Percentiles rank a stretch among this genome's conserved stretches.
phyloP scores from a whole-genome alignment of 2,329 filamentous ascomycete species.

The Calycina marina region DNA sequence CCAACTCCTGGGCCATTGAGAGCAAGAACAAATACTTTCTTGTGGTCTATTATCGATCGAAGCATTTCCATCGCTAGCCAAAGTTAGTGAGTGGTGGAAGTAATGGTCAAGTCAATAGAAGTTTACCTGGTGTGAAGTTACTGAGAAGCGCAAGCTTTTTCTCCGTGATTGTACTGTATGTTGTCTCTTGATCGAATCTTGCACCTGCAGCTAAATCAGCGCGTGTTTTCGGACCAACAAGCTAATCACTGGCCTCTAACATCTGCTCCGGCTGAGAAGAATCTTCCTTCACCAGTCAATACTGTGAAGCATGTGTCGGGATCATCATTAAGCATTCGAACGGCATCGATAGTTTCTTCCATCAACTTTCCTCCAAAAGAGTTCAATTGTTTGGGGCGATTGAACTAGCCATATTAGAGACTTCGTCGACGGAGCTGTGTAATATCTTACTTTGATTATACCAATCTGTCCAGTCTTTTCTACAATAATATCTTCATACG shows the following conservation, averaged over 20 bases:
- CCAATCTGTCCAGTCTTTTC: constrained; percentile 29
- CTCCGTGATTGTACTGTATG: not conserved
- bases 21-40: constrained; percentile 34
- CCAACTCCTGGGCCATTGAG: constrained; percentile 35
- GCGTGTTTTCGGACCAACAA: too few relatives aligned
- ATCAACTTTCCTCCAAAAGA: constrained; percentile 32
- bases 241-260: constrained; percentile 23
- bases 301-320: constrained; percentile 35
- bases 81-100: not conserved
- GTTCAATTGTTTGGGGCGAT: constrained; percentile 32
- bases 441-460: constrained; percentile 27
- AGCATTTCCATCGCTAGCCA: too few relatives aligned
- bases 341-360: constrained; percentile 27
- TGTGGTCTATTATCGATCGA: constrained; percentile 33
- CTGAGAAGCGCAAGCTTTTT: not conserved
- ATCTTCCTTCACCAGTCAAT: constrained; percentile 33
- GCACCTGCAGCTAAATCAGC: too few relatives aligned
- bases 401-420: constrained; percentile 23
- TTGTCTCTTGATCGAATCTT: not conserved
- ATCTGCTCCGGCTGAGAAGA: constrained; percentile 35
- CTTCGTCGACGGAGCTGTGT: not conserved
- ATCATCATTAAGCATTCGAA: constrained; percentile 30
- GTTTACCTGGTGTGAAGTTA: not conserved
- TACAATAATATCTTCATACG: constrained; percentile 30
- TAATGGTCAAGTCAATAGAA: not conserved